Evolutionary conservation across 805 yeast genomes (phyloP), one percentile per base, ranked within the genome.

Genomic region (Pichia cephalocereana): DNA sequence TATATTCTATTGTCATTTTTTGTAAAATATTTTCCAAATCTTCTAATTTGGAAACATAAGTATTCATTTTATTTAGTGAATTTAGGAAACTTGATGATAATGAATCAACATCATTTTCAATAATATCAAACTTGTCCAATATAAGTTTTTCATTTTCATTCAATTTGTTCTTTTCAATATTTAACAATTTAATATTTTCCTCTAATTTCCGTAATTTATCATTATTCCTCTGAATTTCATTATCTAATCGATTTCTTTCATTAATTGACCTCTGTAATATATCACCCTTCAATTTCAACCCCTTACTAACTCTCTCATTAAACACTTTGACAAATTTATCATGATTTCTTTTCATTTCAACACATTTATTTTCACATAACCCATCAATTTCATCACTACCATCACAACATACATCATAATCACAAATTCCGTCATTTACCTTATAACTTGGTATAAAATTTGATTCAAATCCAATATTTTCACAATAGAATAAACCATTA

Each of bases 361-460:
- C 59, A 59, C 93, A 85, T 38, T 65, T 69, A 54, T 77, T 70
- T 6, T 77, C 75, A 61, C 95, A 88, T n/a, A 57, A 45, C 1
- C 70, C 71, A 6, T 45, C 44, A 46, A 67, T 63, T 63, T 93
- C 99, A 65, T 93, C 99, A 1, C 88, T 76, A 9, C 99, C 98
- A 66, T 93, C 99, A 66, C 99, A 93, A 65, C 99, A 93, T 11
- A 72, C 46, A 18, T 81, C 84, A 62, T 84, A 86, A 62, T 93
- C 99, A 68, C 99, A 93, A 3, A 83, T 80, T 0, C 97, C 97
- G 65, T 93, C 99, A 57, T 83, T 80, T 17, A 93, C 85, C 50
- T 80, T 75, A 57, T 70, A 77, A 8, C 81, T 73, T 6, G 88
- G 83, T 14, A 93, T 74, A 53, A 70, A 76, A 10, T 72, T 70